phyloP scores from a whole-genome alignment of 2,329 filamentous ascomycete genomes.

The Aspergillus terreus region DNA sequence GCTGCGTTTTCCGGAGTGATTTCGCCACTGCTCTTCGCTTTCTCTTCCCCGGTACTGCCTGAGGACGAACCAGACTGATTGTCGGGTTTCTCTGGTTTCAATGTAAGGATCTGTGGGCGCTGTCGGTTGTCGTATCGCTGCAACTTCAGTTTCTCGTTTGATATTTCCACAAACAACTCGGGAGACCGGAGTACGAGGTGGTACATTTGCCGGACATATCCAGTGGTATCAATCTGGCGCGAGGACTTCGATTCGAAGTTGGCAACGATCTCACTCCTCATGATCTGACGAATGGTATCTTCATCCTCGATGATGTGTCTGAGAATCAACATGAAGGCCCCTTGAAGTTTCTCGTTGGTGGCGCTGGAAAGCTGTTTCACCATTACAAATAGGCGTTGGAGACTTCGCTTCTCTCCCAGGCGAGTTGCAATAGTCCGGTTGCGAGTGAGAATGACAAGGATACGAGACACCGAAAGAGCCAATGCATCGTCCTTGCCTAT shows the following conservation, averaged over 20 bases:
- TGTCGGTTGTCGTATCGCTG: slow-evolving; percentile 57
- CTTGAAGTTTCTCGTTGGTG: slow-evolving; percentile 70
- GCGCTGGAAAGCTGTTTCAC: slow-evolving; percentile 82
- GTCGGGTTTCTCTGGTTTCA: slow-evolving; percentile 48
- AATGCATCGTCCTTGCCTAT: slow-evolving; percentile 84
- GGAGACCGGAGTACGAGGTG: slow-evolving; percentile 78
- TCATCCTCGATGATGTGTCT: slow-evolving; percentile 95
- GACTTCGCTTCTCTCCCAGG: slow-evolving; percentile 81
- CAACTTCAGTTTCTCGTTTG: slow-evolving; percentile 78
- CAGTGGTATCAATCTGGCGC: slow-evolving; percentile 64
- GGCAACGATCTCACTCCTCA: slow-evolving; percentile 82
- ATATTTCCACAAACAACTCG: slow-evolving; percentile 79
- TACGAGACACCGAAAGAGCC: slow-evolving; percentile 75
- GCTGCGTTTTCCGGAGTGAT: slow-evolving; percentile 17
- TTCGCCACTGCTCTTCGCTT: slow-evolving; percentile 31
- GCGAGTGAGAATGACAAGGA: slow-evolving; percentile 84
- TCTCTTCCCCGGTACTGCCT: slow-evolving; percentile 21
- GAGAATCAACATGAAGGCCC: slow-evolving; percentile 77
- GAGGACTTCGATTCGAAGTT: slow-evolving; percentile 61
- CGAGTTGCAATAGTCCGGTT: slow-evolving; percentile 68
- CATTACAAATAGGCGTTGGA: slow-evolving; percentile 91
- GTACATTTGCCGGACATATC: slow-evolving; percentile 72
- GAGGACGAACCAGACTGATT: slow-evolving; percentile 19
- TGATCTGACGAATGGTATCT: slow-evolving; percentile 82
- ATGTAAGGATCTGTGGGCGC: slow-evolving; percentile 49